phyloP scores from a whole-genome alignment of 2,329 filamentous ascomycete species.

The Arthroderma sp. region DNA sequence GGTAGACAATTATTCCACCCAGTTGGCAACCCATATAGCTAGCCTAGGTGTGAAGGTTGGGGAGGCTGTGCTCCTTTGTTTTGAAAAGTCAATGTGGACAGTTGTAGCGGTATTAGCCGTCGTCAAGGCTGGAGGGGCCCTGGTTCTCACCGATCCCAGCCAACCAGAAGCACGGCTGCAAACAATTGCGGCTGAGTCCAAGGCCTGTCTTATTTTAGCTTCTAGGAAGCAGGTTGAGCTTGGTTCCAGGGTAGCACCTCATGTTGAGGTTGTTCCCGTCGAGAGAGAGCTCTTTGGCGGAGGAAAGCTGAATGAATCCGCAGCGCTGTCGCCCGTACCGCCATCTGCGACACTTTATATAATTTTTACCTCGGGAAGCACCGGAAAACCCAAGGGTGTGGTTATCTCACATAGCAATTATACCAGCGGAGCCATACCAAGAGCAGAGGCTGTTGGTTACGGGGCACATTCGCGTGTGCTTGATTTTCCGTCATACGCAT shows the following conservation, averaged over 20 bases:
- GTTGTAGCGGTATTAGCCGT: slow-evolving; percentile 18
- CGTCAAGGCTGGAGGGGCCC: slow-evolving; percentile 19
- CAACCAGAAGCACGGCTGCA: slow-evolving; percentile 22
- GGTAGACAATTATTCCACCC: slow-evolving; percentile 21
- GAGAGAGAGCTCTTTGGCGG: slow-evolving; percentile 1
- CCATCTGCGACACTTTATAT: slow-evolving; percentile 35
- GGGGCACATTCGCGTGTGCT: slow-evolving; percentile 43
- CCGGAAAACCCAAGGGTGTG: slow-evolving; percentile 44
- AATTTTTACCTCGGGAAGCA: slow-evolving; percentile 47
- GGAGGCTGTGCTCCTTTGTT: slow-evolving; percentile 16
- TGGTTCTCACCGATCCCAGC: slow-evolving; percentile 18
- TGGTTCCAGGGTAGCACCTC: slow-evolving; percentile 3
- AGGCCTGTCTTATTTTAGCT: slow-evolving; percentile 10
- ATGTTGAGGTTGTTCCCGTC: slow-evolving; percentile 4
- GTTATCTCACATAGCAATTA: slow-evolving; percentile 49
- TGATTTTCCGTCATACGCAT: slow-evolving; percentile 28
- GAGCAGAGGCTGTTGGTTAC: slow-evolving; percentile 39
- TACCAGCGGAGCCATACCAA: slow-evolving; percentile 42
- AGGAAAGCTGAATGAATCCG: background rate
- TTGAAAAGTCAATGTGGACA: slow-evolving; percentile 22
- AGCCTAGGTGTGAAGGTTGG: slow-evolving; percentile 20
- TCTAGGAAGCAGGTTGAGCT: slow-evolving; percentile 8
- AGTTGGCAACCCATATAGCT: slow-evolving; percentile 17
- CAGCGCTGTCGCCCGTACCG: slow-evolving; percentile 5
- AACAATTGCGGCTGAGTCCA: slow-evolving; percentile 12